phyloP scores from a whole-genome alignment of 2,329 filamentous ascomycete genomes.

The Hypoxylon sp. region DNA sequence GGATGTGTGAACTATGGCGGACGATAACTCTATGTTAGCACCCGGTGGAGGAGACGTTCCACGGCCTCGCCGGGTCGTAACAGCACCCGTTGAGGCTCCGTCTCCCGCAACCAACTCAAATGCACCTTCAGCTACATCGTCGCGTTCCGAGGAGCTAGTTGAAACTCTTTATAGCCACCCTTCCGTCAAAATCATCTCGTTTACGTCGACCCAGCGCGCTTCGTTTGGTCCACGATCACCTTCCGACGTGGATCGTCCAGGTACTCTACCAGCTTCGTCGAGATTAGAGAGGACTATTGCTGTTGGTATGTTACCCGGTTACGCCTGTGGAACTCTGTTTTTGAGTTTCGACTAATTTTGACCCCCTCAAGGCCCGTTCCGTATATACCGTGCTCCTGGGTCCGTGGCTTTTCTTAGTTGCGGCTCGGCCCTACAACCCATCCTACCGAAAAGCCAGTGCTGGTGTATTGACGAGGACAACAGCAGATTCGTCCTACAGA shows the following conservation, averaged over 20 bases:
- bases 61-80: constrained; percentile 56
- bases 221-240: constrained; percentile 55
- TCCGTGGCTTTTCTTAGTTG: constrained; percentile 92
- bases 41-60: constrained; percentile 32
- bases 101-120: constrained; percentile 43
- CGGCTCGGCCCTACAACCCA: constrained; percentile 85
- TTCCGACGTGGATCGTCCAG: constrained; percentile 55
- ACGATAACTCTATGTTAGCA: constrained; percentile 26
- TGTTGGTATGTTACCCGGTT: constrained; percentile 68
- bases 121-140: constrained; percentile 34
- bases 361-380: constrained; percentile 72
- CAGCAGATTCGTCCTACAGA: constrained; percentile 87
- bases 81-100: constrained; percentile 55
- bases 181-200: constrained; percentile 76
- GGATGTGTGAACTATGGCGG: constrained; percentile 40
- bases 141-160: constrained; percentile 59
- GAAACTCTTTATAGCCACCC: constrained; percentile 83
- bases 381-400: constrained; percentile 88
- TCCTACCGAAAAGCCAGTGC: constrained; percentile 90
- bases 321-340: constrained; percentile 23
- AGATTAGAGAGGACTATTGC: constrained; percentile 73
- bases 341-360: constrained; percentile 14
- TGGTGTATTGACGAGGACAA: constrained; percentile 91
- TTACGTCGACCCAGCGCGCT: constrained; percentile 56
- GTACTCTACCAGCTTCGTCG: constrained; percentile 51